Base-by-base conservation (phyloP, 805 yeast genomes). In the Metschnikowia chrysomelidarum region DNA sequence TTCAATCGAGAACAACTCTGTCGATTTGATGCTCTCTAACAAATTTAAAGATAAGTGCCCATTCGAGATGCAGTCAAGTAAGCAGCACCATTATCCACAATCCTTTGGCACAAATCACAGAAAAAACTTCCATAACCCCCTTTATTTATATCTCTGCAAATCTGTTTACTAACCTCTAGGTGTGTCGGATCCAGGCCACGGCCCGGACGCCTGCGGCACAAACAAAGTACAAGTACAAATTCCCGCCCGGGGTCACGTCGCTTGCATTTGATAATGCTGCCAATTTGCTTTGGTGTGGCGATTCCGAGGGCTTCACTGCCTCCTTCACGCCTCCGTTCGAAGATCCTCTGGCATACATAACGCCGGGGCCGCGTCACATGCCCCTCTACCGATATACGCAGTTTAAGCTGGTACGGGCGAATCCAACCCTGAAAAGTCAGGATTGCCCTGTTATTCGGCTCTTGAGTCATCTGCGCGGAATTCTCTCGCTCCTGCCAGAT, bases 231-330 rank as follows among this genome's bases (percentile, higher is more conserved):
- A n/a, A n/a, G n/a, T n/a, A n/a, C n/a, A n/a, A n/a, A n/a, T n/a
- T n/a, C n/a, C 36, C 36, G 32, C 32, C 18, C 19, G 38, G 24
- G 27, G 50, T 65, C 27, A 40, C 67, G 9, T 30, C 68, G 6
- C 41, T 65, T 11, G 43, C 41, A 33, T 88, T 88, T 56, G 96
- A 89, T 60, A 71, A 71, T 23, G 62, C 72, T n/a, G 75, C 79
- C 40, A 93, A 89, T 48, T 64, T 93, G 28, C 54, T 89, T 2
- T 91, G 98, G 98, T 70, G 81, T 1, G 95, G 95, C 12, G 93
- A 86, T 54, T 57, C 76, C 1, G 69, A 65, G 24, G 85, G 89
- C 4, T 54, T 50, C 44, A 48, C 68, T 5, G 45, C 58, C 8
- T 61, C 68, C n/a, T 62, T 51, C 41, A 49, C 64, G 3, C 54